Conservation (phyloP, 345 rosid species). For the Gossypium anomalum region DNA sequence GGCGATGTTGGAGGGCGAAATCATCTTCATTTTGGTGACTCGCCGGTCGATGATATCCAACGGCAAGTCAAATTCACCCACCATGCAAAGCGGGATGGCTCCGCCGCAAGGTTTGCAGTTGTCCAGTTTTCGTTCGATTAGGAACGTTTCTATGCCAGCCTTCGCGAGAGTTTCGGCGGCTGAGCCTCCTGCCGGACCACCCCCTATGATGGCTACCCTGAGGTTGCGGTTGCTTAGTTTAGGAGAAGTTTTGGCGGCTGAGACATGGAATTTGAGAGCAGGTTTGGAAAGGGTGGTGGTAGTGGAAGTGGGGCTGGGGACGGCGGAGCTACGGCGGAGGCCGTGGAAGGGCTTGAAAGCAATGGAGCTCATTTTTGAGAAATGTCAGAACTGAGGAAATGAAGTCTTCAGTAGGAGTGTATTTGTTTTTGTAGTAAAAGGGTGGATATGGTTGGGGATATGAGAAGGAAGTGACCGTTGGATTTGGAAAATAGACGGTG, state of each 20-base stretch:
- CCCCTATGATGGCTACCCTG: slow-evolving; percentile 87
- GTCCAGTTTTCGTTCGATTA: slow-evolving; percentile 84
- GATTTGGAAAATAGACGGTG: slow-evolving; percentile 40
- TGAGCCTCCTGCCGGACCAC: slow-evolving; percentile 85
- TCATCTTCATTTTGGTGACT: slow-evolving; percentile 96
- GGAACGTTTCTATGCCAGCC: slow-evolving; percentile 47
- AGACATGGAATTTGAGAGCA: slow-evolving; percentile 18
- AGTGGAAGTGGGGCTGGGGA: slow-evolving; percentile 15
- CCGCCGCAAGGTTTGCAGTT: slow-evolving; percentile 97
- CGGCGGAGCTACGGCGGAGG: slow-evolving; percentile 52
- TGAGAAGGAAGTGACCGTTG: slow-evolving; percentile 30
- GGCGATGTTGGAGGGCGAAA: slow-evolving; percentile 89
- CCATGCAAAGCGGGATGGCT: slow-evolving; percentile 94
- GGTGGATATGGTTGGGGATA: slow-evolving; percentile 66
- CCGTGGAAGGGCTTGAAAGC: slow-evolving; percentile 75
- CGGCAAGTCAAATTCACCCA: slow-evolving; percentile 93
- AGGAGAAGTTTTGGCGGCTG: slow-evolving; percentile 57
- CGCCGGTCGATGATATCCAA: slow-evolving; percentile 79
- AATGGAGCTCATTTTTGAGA: slow-evolving; percentile 44
- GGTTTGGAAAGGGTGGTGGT: slow-evolving; percentile 14
- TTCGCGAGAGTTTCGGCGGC: slow-evolving; percentile 80
- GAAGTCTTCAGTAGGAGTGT: neutral
- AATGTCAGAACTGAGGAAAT: neutral
- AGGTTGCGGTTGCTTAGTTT: slow-evolving; percentile 65
- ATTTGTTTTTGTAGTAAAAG: neutral